Base-by-base conservation (phyloP, 768 basidiomycete species). In the Boletus pseudopeckii region DNA sequence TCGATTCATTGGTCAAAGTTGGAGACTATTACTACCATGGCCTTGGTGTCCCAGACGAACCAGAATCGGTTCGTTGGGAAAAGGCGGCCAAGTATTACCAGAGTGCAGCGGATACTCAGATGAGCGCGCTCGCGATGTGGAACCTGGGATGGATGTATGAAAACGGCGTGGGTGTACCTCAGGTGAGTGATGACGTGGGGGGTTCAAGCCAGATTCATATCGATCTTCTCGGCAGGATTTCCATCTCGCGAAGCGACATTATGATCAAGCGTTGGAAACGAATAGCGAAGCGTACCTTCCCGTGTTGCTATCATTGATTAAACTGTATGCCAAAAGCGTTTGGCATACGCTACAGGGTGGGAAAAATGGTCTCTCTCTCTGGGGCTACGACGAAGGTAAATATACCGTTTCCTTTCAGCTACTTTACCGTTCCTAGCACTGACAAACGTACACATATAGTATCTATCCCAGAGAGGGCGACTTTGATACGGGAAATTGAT, bases 101-200 rank as follows among this genome's bases (percentile, higher is more conserved):
- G 65, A 88, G 90, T 30, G 97, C 97, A 4, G 92, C 91, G 2
- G 92, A 94, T 58, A 95, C 92, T 2, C 91, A 95, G 56, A 61
- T 88, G 62, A 97, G 93, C 61, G 93, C 97, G 1, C 76, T 98
- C 58, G 94, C 97, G 1, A 92, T 97, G 86, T 98, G 93, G 93
- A 97, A 98, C 65, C 74, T 98, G 11, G 97, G 96, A 2, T 98
- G 92, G 91, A 98, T 98, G 97, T 98, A 98, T 69, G 96, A 98
- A 73, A 92, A 93, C 62, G 97, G 97, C 0, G 69, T 90, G 20
- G 97, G 97, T 3, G 91, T 98, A 0, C 84, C 89, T 24, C 88
- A 90, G 78, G 92, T 90, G 56, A 57, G 74, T 57, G 44, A 30
- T 7, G 42, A 30, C 11, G 30, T 40, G 3, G 39, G 22, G 41